Evolutionary conservation across 768 basidiomycete species (phyloP).

Genomic region (Aureoboletus auriporus): DNA sequence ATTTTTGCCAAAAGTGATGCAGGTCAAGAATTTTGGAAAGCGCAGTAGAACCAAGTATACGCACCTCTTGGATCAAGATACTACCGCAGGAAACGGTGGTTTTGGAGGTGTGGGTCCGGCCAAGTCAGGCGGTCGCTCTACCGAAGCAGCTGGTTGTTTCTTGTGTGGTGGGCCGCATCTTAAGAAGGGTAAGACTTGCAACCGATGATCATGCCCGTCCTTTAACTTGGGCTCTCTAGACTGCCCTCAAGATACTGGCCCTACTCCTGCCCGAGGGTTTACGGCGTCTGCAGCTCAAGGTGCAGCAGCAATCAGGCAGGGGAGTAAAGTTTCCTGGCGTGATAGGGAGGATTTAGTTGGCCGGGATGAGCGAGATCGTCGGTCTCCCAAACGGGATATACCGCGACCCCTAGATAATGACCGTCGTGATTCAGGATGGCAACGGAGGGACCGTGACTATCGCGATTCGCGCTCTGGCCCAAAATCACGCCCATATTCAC

Average conservation of each 20-base stretch:
- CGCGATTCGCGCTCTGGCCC: constrained; percentile 12
- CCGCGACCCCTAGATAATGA: constrained; percentile 22
- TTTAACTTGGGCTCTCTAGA: constrained; percentile 30
- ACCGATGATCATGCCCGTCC: background rate
- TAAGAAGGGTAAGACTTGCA: constrained; percentile 63
- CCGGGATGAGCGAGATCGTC: constrained; percentile 20
- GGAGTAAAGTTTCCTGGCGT: constrained; percentile 35
- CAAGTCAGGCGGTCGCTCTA: constrained; percentile 52
- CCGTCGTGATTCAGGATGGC: constrained; percentile 15
- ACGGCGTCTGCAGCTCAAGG: constrained; percentile 34
- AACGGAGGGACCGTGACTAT: constrained; percentile 14
- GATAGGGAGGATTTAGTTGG: constrained; percentile 21
- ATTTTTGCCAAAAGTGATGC: constrained; percentile 91
- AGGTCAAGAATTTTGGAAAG: constrained; percentile 93
- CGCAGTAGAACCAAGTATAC: constrained; percentile 94
- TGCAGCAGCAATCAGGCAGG: constrained; percentile 31
- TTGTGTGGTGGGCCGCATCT: constrained; percentile 91
- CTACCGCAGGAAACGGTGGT: constrained; percentile 58
- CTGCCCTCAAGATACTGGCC: constrained; percentile 50
- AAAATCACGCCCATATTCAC: constrained; percentile 24
- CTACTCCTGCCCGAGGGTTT: constrained; percentile 24
- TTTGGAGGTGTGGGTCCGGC: constrained; percentile 58
- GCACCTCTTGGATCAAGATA: constrained; percentile 93
- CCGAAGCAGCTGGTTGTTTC: constrained; percentile 77
- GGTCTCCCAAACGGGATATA: constrained; percentile 20